A percentile compares a stretch with the other conserved stretches of the same genome.
These are phyloP conservation scores for Xeromyces bisporus DNA, from an alignment of 495 filamentous ascomycete genomes.

Conservation along the genomic window DNA sequence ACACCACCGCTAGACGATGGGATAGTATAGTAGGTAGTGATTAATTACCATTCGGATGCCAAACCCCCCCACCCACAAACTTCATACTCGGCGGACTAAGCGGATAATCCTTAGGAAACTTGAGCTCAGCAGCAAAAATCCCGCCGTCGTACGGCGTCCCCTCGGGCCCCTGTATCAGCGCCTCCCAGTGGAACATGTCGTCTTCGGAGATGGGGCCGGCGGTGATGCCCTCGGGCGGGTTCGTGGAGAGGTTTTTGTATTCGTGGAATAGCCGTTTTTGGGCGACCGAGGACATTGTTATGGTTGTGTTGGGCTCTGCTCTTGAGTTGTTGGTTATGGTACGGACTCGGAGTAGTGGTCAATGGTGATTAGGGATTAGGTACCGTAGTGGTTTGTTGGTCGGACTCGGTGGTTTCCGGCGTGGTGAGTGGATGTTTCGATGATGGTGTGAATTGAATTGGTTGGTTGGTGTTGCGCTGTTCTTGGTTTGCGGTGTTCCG, in stretches of 20 bases:
- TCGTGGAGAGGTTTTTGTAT: constrained; percentile 73
- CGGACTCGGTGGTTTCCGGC: too few species aligned
- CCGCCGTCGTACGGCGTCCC: constrained; percentile 93
- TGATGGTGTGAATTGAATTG: too few species aligned
- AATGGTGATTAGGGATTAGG: too few species aligned
- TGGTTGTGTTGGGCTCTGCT: too few species aligned
- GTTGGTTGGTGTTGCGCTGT: too few species aligned
- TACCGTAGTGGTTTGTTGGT: too few species aligned
- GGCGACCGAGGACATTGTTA: constrained; percentile 40
- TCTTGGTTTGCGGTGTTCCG: too few species aligned
- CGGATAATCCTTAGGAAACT: constrained; percentile 93
- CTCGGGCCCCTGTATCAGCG: constrained; percentile 84
- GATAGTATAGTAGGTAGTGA: constrained; percentile 2
- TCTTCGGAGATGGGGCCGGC: constrained; percentile 88
- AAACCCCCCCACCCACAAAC: constrained; percentile 71
- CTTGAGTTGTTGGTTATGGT: too few species aligned
- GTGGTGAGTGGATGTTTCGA: too few species aligned
- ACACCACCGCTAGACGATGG: neutral
- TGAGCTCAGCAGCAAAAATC: constrained; percentile 82
- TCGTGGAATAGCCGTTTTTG: constrained; percentile 93
- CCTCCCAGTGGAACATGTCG: constrained; percentile 94
- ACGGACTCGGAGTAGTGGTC: too few species aligned
- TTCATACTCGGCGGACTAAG: constrained; percentile 87
- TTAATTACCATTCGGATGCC: constrained; percentile 89
- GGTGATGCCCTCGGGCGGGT: constrained; percentile 84